Conservation (phyloP, 805 yeast genomes). For the Hanseniaspora occidentalis region DNA sequence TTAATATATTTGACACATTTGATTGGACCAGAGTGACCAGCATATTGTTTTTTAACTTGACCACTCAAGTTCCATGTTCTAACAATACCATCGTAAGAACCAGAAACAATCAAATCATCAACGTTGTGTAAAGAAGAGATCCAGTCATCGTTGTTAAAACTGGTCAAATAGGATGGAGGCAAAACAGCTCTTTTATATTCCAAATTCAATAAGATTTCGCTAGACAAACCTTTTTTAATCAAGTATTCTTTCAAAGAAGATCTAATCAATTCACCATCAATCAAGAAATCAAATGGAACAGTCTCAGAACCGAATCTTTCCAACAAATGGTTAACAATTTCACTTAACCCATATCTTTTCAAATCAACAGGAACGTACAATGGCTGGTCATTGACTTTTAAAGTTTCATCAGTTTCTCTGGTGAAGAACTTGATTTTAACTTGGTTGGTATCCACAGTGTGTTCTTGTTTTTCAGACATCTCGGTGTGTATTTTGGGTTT, state of each 20-base stretch:
- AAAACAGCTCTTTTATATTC: conserved; percentile 88
- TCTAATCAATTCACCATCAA: conserved; percentile 73
- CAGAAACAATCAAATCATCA: conserved; percentile 50
- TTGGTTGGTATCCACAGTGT: conserved; percentile 35
- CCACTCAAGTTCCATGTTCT: conserved; percentile 82
- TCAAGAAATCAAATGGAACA: conserved; percentile 84
- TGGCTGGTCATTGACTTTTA: conserved; percentile 71
- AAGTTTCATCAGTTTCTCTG: conserved; percentile 61
- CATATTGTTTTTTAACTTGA: conserved; percentile 61
- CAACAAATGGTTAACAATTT: conserved; percentile 84
- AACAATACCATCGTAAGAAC: conserved; percentile 90
- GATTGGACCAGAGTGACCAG: conserved; percentile 83
- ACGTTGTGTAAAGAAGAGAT: conserved; percentile 52
- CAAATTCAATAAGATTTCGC: conserved; percentile 64
- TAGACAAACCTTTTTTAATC: conserved; percentile 61
- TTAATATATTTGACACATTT: conserved; percentile 72
- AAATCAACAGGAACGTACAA: conserved; percentile 76
- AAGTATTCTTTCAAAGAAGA: conserved; percentile 72
- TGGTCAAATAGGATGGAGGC: conserved; percentile 86
- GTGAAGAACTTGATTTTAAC: conserved; percentile 76
- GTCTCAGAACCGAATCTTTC: conserved; percentile 27
- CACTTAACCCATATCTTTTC: conserved; percentile 86
- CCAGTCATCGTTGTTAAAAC: conserved; percentile 93
- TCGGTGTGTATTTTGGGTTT: background rate
- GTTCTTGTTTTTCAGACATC: background rate